These are phyloP conservation scores for Colletotrichum salicis DNA, from an alignment of 2,329 filamentous ascomycete genomes.

Conservation along the genomic window DNA sequence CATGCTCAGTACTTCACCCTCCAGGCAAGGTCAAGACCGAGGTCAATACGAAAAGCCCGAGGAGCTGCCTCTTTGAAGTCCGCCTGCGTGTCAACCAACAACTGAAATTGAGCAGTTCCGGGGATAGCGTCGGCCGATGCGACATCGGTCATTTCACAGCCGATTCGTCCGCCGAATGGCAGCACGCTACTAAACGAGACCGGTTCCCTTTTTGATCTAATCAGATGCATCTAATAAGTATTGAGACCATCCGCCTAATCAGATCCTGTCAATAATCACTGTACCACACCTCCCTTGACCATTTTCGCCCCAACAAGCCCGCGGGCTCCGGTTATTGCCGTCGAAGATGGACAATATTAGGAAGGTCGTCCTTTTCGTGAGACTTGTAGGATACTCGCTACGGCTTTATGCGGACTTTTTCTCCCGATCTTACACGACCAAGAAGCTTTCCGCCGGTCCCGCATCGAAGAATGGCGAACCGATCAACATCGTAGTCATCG, in stretches of 20 bases:
- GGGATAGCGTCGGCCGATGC: conserved; percentile 25
- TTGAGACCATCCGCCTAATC: background rate
- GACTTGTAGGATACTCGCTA: conserved; percentile 42
- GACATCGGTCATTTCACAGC: conserved; percentile 10
- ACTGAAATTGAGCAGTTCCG: background rate
- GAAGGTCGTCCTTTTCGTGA: conserved; percentile 44
- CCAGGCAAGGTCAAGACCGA: background rate
- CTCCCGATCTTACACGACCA: conserved; percentile 32
- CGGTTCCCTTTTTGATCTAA: conserved; percentile 38
- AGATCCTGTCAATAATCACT: background rate
- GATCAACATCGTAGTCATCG: conserved; percentile 65
- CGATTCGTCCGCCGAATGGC: background rate
- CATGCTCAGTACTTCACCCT: background rate
- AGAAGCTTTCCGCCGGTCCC: conserved; percentile 21
- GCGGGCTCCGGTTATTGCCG: background rate
- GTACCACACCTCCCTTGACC: background rate
- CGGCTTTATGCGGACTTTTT: conserved; percentile 17
- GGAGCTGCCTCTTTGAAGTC: background rate
- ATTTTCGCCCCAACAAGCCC: background rate
- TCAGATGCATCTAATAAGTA: conserved; percentile 50
- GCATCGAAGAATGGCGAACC: conserved; percentile 37
- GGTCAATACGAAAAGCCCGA: background rate
- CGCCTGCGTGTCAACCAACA: background rate
- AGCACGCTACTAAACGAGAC: background rate
- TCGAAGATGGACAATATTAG: conserved; percentile 39